Evolutionary conservation across 139 green algal species (phyloP).

Genomic region (Eudorina sp.): DNA sequence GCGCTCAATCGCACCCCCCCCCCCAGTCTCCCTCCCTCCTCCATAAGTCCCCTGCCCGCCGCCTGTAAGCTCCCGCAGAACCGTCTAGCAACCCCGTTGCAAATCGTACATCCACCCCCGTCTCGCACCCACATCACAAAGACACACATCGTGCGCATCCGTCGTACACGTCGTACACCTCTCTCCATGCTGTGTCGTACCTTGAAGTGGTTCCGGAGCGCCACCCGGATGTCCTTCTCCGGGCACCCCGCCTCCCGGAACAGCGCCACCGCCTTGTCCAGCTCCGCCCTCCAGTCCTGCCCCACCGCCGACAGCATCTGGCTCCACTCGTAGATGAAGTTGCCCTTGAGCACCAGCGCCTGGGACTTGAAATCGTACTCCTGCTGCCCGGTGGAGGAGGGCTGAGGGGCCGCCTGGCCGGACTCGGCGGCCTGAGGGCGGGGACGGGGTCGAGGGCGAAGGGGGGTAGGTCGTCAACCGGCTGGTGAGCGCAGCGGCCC

Average conservation of each 20-base stretch:
- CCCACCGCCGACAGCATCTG: conserved; percentile 64
- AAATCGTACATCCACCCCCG: no score
- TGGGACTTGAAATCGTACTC: conserved; percentile 63
- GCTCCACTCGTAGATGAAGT: conserved; percentile 85
- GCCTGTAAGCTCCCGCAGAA: no score
- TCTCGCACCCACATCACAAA: no score
- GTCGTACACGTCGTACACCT: no score
- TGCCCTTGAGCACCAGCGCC: conserved; percentile 80
- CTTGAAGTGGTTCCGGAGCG: conserved; percentile 79
- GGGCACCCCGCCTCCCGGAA: conserved; percentile 78
- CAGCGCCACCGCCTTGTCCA: conserved; percentile 76
- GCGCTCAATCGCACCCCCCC: no score
- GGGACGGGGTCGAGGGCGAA: not conserved
- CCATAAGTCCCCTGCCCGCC: no score
- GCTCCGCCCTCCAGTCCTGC: conserved; percentile 58
- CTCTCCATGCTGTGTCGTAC: no score
- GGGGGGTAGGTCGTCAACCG: no score
- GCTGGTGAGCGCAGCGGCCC: no score
- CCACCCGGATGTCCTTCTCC: conserved; percentile 77
- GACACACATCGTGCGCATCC: not conserved
- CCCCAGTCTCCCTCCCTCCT: no score
- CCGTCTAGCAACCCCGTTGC: no score
- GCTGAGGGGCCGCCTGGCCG: not conserved
- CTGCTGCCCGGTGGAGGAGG: conserved; percentile 19
- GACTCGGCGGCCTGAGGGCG: conserved; percentile 1